Conservation (phyloP, 75 land plant genomes). For the Ceratopteris richardii region DNA sequence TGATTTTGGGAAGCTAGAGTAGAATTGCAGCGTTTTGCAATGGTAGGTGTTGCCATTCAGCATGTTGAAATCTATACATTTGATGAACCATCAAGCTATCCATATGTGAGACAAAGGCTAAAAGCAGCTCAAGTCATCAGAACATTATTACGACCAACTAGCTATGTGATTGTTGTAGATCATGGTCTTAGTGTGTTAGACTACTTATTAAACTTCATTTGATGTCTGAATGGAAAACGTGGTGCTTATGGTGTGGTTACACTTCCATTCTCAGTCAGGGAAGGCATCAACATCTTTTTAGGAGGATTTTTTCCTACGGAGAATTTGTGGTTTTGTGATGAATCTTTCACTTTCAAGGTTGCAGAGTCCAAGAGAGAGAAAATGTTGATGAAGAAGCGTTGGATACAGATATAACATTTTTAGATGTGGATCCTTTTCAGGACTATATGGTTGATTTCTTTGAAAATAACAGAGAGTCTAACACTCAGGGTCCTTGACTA, state of each 20-base stretch:
- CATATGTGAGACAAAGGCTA: slow-evolving; percentile 93
- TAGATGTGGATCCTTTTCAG: neutral
- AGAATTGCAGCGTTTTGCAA: slow-evolving; percentile 96
- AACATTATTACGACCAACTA: slow-evolving; percentile 83
- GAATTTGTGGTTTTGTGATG: slow-evolving; percentile 91
- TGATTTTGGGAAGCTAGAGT: too few relatives aligned
- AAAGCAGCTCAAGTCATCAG: slow-evolving; percentile 95
- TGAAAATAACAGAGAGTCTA: neutral
- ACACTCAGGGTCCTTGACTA: neutral
- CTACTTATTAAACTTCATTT: slow-evolving; percentile 94
- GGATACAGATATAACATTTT: neutral
- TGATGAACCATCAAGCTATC: slow-evolving; percentile 98
- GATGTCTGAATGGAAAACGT: slow-evolving; percentile 96
- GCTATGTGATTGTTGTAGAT: slow-evolving; percentile 99
- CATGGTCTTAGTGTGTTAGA: slow-evolving; percentile 97
- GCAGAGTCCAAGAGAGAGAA: neutral
- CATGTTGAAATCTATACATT: slow-evolving; percentile 98
- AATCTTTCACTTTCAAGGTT: slow-evolving; percentile 95
- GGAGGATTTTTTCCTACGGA: slow-evolving; percentile 97
- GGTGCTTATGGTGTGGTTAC: slow-evolving; percentile 99
- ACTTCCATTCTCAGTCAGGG: slow-evolving; percentile 92
- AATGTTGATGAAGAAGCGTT: neutral
- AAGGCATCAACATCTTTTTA: slow-evolving; percentile 95
- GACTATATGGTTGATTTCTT: neutral
- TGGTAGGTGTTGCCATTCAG: slow-evolving; percentile 93